phyloP scores from a whole-genome alignment of 352 stramenopile species.

The Phytopythium delawarense region DNA sequence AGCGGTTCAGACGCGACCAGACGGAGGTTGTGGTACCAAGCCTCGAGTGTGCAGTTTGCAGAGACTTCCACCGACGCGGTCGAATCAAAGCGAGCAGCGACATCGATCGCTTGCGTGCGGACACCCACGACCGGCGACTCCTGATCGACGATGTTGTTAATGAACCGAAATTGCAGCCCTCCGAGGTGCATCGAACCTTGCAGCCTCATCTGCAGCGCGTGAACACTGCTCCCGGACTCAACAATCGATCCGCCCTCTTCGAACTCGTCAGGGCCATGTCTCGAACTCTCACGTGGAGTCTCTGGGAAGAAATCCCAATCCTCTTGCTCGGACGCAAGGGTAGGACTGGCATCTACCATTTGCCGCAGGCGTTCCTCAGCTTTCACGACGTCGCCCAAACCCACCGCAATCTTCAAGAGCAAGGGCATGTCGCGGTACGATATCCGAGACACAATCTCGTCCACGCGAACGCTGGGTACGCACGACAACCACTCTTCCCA shows the following conservation, averaged over 20 bases:
- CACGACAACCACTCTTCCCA: slow-evolving; percentile 52
- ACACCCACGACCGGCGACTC: slow-evolving; percentile 73
- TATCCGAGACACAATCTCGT: slow-evolving; percentile 49
- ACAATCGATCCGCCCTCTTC: slow-evolving; percentile 12
- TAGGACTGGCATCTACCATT: slow-evolving; percentile 29
- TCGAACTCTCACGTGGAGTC: slow-evolving; percentile 20
- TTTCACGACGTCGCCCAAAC: slow-evolving; percentile 27
- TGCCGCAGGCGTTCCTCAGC: slow-evolving; percentile 41
- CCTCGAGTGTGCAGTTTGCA: slow-evolving; percentile 47
- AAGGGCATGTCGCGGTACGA: slow-evolving; percentile 72
- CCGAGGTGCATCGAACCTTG: slow-evolving; percentile 27
- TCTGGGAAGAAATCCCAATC: slow-evolving; percentile 39
- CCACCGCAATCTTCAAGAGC: slow-evolving; percentile 47
- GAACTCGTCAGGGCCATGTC: slow-evolving; percentile 32
- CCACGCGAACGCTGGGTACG: slow-evolving; percentile 36
- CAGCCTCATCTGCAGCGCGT: slow-evolving; percentile 8
- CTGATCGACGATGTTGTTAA: slow-evolving; percentile 83
- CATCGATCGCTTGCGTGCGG: slow-evolving; percentile 35
- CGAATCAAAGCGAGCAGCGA: slow-evolving; percentile 26
- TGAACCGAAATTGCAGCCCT: slow-evolving; percentile 59
- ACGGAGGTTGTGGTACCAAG: slow-evolving; percentile 83
- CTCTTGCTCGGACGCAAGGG: slow-evolving; percentile 34
- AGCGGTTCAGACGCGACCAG: slow-evolving; percentile 78
- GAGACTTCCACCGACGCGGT: slow-evolving; percentile 30
- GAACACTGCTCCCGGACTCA: slow-evolving; percentile 1